phyloP scores from a whole-genome alignment of 2,329 filamentous ascomycete species.

The Pleomassaria siparia region DNA sequence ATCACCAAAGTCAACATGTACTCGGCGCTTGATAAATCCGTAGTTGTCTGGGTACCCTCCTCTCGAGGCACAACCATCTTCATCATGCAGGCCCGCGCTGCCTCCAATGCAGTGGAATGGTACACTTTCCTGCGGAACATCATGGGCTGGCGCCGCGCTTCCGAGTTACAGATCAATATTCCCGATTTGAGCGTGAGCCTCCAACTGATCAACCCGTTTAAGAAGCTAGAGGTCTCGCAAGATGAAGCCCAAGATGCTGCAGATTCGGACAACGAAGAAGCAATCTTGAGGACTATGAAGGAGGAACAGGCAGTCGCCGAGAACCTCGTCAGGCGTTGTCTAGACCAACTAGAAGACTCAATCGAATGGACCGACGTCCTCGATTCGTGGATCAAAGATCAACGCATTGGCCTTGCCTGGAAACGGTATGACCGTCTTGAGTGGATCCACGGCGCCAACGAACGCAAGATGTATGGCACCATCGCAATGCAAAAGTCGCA shows the following conservation, averaged over 20 bases:
- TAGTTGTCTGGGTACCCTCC: conserved; percentile 62
- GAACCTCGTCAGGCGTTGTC: conserved; percentile 58
- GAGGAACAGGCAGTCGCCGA: conserved; percentile 59
- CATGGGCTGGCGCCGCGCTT: conserved; percentile 60
- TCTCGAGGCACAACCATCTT: conserved; percentile 58
- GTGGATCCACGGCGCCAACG: conserved; percentile 67
- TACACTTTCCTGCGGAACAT: conserved; percentile 65
- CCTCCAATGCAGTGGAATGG: conserved; percentile 66
- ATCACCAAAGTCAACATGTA: conserved; percentile 63
- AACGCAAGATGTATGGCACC: conserved; percentile 69
- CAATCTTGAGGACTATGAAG: conserved; percentile 46
- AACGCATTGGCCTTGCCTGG: conserved; percentile 67
- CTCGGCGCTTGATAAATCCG: conserved; percentile 67
- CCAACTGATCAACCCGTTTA: conserved; percentile 62
- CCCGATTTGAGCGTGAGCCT: conserved; percentile 64
- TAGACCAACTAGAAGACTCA: conserved; percentile 59
- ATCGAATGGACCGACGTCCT: conserved; percentile 63
- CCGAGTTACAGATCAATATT: conserved; percentile 61
- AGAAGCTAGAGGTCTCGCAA: conserved; percentile 50
- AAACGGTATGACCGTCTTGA: conserved; percentile 69
- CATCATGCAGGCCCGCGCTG: conserved; percentile 63
- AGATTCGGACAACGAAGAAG: conserved; percentile 49
- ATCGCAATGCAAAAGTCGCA: conserved; percentile 68
- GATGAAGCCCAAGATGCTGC: conserved; percentile 46
- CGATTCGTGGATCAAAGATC: conserved; percentile 58